Conservation (phyloP, 768 basidiomycete species). For the Suillus alpinus region DNA sequence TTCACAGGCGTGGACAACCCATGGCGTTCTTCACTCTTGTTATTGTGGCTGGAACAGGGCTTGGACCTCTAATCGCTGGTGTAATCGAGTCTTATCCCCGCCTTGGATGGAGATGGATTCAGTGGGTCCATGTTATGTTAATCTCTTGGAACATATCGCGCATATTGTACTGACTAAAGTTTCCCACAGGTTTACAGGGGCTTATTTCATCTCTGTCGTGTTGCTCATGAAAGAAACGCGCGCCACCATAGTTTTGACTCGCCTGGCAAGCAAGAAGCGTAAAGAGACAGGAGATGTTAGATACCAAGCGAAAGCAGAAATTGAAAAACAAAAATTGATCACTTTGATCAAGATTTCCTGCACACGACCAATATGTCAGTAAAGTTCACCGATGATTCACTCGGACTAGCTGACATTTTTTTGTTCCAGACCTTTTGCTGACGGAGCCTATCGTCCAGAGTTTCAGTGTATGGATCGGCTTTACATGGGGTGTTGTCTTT, state of each 20-base stretch:
- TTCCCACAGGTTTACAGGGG: conserved; percentile 43
- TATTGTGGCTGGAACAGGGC: conserved; percentile 54
- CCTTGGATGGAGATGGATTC: conserved; percentile 74
- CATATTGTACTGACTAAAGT: background rate
- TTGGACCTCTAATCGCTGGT: conserved; percentile 59
- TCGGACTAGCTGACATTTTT: background rate
- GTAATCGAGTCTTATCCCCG: conserved; percentile 57
- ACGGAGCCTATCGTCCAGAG: conserved; percentile 65
- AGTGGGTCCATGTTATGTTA: conserved; percentile 71
- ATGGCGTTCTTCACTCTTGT: conserved; percentile 66
- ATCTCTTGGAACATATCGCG: conserved; percentile 4
- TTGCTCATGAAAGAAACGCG: conserved; percentile 70
- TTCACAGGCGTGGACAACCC: conserved; percentile 42
- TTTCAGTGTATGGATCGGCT: conserved; percentile 69
- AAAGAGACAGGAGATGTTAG: conserved; percentile 61
- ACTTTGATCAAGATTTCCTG: conserved; percentile 64
- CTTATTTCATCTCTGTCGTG: conserved; percentile 46
- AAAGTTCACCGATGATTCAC: background rate
- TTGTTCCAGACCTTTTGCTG: conserved; percentile 6
- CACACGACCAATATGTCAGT: conserved; percentile 65
- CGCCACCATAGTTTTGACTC: conserved; percentile 60
- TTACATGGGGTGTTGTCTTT: conserved; percentile 74
- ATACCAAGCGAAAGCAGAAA: conserved; percentile 63
- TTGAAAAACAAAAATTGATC: conserved; percentile 50
- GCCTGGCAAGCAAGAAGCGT: conserved; percentile 56